Evolutionary conservation across 108 stramenopile genomes (phyloP).

Genomic region (Cylindrotheca fusiformis): DNA sequence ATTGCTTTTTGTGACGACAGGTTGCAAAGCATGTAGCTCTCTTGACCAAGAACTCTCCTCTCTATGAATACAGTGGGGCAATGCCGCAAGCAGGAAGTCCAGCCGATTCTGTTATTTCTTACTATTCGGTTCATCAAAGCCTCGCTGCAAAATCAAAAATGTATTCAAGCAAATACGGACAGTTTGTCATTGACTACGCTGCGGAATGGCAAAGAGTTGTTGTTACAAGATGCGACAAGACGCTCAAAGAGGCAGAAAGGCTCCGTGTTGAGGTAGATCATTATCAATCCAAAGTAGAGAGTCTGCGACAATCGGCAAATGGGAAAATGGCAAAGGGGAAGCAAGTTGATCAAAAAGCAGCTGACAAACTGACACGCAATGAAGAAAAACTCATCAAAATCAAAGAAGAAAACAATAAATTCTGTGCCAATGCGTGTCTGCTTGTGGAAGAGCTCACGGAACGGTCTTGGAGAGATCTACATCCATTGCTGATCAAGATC

Average conservation of each 20-base stretch:
- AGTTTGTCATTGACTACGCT: conserved; percentile 75
- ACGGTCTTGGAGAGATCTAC: conserved; percentile 77
- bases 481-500: conserved; percentile 75
- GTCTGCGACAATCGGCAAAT: conserved; percentile 49
- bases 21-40: conserved; percentile 40
- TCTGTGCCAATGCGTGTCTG: conserved; percentile 57
- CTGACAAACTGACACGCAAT: conserved; percentile 72
- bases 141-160: conserved; percentile 38
- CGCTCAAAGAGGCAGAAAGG: conserved; percentile 60
- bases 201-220: conserved; percentile 79
- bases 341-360: conserved; percentile 43
- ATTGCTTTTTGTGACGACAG: conserved; percentile 13
- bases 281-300: conserved; percentile 75
- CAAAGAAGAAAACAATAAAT: conserved; percentile 50
- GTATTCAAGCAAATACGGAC: conserved; percentile 58
- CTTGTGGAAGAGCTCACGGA: conserved; percentile 79
- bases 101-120: conserved; percentile 28
- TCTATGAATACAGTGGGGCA: conserved; percentile 22
- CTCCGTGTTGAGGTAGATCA: conserved; percentile 77
- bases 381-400: conserved; percentile 70
- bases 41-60: conserved; percentile 32
- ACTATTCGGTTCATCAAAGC: conserved; percentile 30
- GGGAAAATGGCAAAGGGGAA: conserved; percentile 75
- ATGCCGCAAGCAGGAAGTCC: conserved; percentile 29
- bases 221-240: conserved; percentile 43